Evolutionary conservation across 495 filamentous ascomycete genomes (phyloP).

Genomic region (Terfezia claveryi): DNA sequence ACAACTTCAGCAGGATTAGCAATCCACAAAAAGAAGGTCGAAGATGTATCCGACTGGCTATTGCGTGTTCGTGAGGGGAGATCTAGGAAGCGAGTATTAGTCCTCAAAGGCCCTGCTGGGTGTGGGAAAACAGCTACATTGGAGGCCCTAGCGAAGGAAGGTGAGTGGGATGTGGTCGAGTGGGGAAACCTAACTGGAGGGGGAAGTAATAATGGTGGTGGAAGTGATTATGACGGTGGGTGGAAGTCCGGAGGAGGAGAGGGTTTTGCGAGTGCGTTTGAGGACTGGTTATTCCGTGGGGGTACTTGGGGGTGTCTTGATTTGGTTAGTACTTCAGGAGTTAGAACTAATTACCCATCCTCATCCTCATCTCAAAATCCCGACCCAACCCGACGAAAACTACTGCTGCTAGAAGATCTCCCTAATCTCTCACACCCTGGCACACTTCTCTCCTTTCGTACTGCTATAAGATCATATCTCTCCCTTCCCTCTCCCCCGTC

Average conservation of each 20-base stretch:
- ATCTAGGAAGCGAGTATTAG: slow-evolving; percentile 43
- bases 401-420: slow-evolving; percentile 87
- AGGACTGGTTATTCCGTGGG: slow-evolving; percentile 66
- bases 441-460: slow-evolving; percentile 52
- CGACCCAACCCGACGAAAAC: slow-evolving; percentile 22
- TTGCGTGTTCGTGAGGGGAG: slow-evolving; percentile 44
- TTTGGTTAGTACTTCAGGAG: slow-evolving; percentile 24
- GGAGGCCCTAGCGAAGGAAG: slow-evolving; percentile 43
- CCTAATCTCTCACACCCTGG: slow-evolving; percentile 30
- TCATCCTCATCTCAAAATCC: slow-evolving; percentile 16
- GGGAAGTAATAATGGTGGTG: neutral
- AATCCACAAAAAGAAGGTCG: slow-evolving; percentile 82
- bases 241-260: slow-evolving; percentile 1
- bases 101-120: slow-evolving; percentile 81
- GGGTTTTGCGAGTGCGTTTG: slow-evolving; percentile 43
- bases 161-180: slow-evolving; percentile 57
- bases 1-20: slow-evolving; percentile 54
- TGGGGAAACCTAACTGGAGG: slow-evolving; percentile 66
- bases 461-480: slow-evolving; percentile 31
- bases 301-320: slow-evolving; percentile 60
- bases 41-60: slow-evolving; percentile 66
- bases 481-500: slow-evolving; percentile 3
- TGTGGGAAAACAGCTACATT: slow-evolving; percentile 82
- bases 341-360: slow-evolving; percentile 8
- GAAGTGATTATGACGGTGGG: neutral